Percentiles rank a stretch among this genome's conserved stretches.
phyloP scores from a whole-genome alignment of 164 flowering plant species.

The Houttuynia cordata region DNA sequence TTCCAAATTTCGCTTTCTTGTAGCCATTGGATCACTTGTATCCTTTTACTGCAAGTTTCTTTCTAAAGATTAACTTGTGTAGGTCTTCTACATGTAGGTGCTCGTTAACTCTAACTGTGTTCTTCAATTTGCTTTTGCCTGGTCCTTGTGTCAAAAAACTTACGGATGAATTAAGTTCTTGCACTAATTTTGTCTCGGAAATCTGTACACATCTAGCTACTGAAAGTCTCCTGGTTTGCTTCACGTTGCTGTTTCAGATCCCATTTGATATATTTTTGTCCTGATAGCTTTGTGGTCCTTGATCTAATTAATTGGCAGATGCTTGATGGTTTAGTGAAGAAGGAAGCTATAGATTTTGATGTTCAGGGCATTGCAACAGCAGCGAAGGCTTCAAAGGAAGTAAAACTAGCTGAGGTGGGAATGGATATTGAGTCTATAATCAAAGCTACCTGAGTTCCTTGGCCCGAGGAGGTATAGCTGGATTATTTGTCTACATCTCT shows the following conservation, averaged over 20 bases:
- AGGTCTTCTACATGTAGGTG: too few species aligned
- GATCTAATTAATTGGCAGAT: conserved; percentile 33
- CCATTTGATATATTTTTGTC: not conserved
- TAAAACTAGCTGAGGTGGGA: conserved; percentile 75
- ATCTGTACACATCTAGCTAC: too few species aligned
- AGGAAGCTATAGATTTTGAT: conserved; percentile 77
- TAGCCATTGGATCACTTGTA: conserved; percentile 94
- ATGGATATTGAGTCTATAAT: conserved; percentile 58
- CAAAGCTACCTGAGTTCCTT: conserved; percentile 8
- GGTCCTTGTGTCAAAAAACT: too few species aligned
- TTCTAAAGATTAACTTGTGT: too few species aligned
- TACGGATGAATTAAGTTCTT: too few species aligned
- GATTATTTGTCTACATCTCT: too few species aligned
- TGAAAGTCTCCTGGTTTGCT: not conserved
- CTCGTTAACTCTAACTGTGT: too few species aligned
- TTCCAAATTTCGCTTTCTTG: conserved; percentile 73
- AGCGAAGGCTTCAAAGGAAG: conserved; percentile 69
- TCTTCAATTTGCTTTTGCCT: too few species aligned
- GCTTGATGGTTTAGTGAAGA: conserved; percentile 73
- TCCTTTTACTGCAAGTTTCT: not conserved
- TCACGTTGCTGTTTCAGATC: not conserved
- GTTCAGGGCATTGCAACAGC: conserved; percentile 54
- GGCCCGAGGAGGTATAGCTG: not conserved
- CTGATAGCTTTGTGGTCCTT: conserved; percentile 4
- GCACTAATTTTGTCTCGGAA: too few species aligned